Evolutionary conservation across 805 yeast species (phyloP).

Genomic region (Monosporozyma unispora): DNA sequence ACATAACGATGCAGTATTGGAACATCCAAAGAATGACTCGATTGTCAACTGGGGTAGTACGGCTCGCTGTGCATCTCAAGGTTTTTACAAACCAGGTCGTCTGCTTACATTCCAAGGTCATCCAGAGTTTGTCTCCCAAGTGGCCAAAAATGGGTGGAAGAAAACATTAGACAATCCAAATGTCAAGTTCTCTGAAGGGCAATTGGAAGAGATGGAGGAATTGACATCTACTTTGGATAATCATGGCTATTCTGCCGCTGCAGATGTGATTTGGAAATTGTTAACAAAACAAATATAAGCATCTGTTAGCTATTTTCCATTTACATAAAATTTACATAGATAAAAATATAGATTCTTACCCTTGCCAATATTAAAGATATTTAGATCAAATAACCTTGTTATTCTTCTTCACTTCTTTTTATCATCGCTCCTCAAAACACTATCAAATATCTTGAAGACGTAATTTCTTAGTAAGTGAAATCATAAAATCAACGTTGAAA

Average conservation of each 20-base stretch:
- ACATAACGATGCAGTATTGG: slow-evolving; percentile 49
- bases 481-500: neutral
- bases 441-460: neutral
- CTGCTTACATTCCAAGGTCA: slow-evolving; percentile 79
- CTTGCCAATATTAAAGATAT: neutral
- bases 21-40: slow-evolving; percentile 34
- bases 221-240: slow-evolving; percentile 14
- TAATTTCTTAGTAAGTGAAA: neutral
- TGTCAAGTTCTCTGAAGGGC: neutral
- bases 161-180: neutral
- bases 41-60: slow-evolving; percentile 42
- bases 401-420: neutral
- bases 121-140: slow-evolving; percentile 58
- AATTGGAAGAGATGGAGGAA: neutral
- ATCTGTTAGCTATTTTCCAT: neutral
- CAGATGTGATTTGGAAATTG: slow-evolving; percentile 11
- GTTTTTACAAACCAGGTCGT: slow-evolving; percentile 44
- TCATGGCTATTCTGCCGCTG: slow-evolving; percentile 30
- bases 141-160: slow-evolving; percentile 13
- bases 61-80: slow-evolving; percentile 53
- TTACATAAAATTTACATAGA: neutral
- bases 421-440: neutral
- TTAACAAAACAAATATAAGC: neutral
- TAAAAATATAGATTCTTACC: neutral
- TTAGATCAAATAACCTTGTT: neutral